A percentile compares a stretch with the other conserved stretches of the same genome.
Conservation (phyloP, 2,329 filamentous ascomycete genomes). For the Alternaria consortialis region DNA sequence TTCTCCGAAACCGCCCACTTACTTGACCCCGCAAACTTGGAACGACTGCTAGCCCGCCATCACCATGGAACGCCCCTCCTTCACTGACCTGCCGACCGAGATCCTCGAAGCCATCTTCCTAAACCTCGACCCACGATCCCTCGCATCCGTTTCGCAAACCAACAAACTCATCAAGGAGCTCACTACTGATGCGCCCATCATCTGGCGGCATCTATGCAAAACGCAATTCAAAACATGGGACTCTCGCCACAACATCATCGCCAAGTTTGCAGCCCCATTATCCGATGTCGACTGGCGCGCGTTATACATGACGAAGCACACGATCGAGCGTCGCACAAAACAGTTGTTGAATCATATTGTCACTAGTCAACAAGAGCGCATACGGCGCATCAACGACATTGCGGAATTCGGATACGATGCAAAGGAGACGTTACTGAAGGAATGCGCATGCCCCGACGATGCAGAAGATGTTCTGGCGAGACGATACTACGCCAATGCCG, state of each 20-base stretch:
- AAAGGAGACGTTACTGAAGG: constrained; percentile 80
- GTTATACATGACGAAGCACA: constrained; percentile 50
- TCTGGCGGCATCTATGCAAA: constrained; percentile 83
- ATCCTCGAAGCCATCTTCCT: constrained; percentile 81
- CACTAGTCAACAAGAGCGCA: constrained; percentile 72
- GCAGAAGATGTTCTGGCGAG: constrained; percentile 79
- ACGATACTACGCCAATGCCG: constrained; percentile 76
- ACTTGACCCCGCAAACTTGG: background rate
- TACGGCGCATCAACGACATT: constrained; percentile 75
- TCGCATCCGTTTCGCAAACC: constrained; percentile 65
- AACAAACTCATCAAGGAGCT: constrained; percentile 72
- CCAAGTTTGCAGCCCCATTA: constrained; percentile 55
- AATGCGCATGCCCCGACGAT: constrained; percentile 68
- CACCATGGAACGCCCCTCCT: constrained; percentile 26
- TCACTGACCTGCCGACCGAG: constrained; percentile 75
- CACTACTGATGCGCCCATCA: constrained; percentile 72
- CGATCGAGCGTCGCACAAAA: constrained; percentile 46
- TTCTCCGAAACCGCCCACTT: background rate
- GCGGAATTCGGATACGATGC: constrained; percentile 82
- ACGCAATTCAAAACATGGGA: constrained; percentile 79
- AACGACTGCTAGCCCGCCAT: background rate
- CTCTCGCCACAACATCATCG: constrained; percentile 48
- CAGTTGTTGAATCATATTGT: constrained; percentile 72
- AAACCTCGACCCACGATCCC: constrained; percentile 63
- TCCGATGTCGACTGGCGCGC: constrained; percentile 76